Evolutionary conservation across 495 filamentous ascomycete genomes (phyloP), one percentile per base, ranked within the genome.

Genomic region (Lasiosphaeria miniovina): DNA sequence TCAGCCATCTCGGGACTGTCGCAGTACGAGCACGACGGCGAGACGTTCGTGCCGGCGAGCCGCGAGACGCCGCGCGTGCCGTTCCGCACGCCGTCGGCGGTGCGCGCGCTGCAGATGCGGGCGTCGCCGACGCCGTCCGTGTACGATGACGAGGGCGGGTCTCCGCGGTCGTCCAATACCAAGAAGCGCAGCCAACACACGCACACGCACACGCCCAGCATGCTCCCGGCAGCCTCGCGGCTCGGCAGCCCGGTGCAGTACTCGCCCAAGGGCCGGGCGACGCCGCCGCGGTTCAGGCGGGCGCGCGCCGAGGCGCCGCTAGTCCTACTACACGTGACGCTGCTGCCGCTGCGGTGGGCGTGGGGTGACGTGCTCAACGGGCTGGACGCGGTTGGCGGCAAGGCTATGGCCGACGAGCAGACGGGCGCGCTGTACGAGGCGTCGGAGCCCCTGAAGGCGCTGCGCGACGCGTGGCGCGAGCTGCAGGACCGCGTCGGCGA

Each of bases 241-340:
- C 59, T 77, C 49, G 78, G 76, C 36, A 82, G 74, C 40, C 75
- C 80, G 15, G 75, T 65, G 31, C 84, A 81, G 61, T 83, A 75
- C 45, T 84, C 76, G 45, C 75, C 74, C 17, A 88, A 85, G 73
- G 86, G 81, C 55, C 87, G 84, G 63, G 82, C 80, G 54, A 84
- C 78, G 31, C 82, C 77, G 11, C 71, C 72, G 15, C 71, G 74
- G 15, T 79, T 82, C 58, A 80, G 73, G 74, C 67, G 54, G 24
- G 24, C 24, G 60, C 75, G 72, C 61, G 72, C 79, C 68, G 77
- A 83, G 43, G 71, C 74, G 15, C 93, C 93, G 3, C 84, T 98
- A 7, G 90, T 96, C 4, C 79, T 97, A 7, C 79, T 98, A 1
- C 93, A 98, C 64, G 89, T 93, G 54, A 96, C 90, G 0, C 72